Percentiles rank a stretch among this genome's conserved stretches.
Evolutionary conservation across 2,329 filamentous ascomycete species (phyloP).

Genomic region (Monosporascus ibericus): DNA sequence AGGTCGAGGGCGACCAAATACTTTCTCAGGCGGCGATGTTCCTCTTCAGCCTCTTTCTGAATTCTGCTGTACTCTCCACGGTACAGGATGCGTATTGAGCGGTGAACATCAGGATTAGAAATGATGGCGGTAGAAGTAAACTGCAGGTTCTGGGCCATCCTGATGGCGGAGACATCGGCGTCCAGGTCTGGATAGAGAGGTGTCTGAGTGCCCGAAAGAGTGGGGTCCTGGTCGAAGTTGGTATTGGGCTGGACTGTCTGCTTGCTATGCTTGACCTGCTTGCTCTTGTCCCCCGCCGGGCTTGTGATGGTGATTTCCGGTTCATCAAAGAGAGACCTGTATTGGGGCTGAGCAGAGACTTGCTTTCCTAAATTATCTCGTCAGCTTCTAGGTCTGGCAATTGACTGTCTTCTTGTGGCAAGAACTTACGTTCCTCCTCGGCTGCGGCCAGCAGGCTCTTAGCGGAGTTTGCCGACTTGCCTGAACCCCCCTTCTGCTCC

Average conservation of each 20-base stretch:
- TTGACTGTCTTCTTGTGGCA: constrained; percentile 4
- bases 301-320: constrained; percentile 60
- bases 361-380: constrained; percentile 37
- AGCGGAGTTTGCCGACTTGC: constrained; percentile 28
- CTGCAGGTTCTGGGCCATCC: constrained; percentile 76
- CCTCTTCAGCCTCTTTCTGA: constrained; percentile 70
- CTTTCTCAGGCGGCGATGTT: constrained; percentile 72
- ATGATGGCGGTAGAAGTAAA: constrained; percentile 76
- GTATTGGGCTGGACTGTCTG: constrained; percentile 67
- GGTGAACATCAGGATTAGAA: constrained; percentile 67
- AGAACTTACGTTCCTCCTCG: constrained; percentile 68
- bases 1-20: constrained; percentile 95
- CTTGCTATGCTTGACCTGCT: constrained; percentile 43
- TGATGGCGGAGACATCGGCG: constrained; percentile 76
- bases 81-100: constrained; percentile 83
- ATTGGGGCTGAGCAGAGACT: constrained; percentile 50
- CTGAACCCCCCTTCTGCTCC: constrained; percentile 29
- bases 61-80: constrained; percentile 78
- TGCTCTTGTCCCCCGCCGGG: constrained; percentile 55
- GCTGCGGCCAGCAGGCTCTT: constrained; percentile 64
- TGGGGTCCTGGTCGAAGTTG: constrained; percentile 67
- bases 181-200: constrained; percentile 80
- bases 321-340: constrained; percentile 59
- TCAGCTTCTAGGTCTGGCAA: constrained; percentile 15
- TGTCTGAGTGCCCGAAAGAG: constrained; percentile 43